Evolutionary conservation across 306 rosid species (phyloP).

Genomic region (Cicer cuneatum): DNA sequence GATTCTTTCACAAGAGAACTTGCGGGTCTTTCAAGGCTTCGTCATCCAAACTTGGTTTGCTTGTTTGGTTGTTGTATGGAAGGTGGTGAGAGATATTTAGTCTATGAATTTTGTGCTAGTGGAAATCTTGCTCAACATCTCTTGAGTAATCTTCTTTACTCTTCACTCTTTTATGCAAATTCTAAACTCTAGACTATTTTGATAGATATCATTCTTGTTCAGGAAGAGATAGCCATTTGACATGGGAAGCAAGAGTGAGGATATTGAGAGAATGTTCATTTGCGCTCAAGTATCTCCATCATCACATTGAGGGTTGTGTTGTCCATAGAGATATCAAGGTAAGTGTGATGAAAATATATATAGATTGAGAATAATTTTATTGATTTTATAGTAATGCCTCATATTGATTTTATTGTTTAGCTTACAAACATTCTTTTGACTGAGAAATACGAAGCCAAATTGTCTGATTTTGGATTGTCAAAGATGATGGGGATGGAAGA

Average conservation of each 20-base stretch:
- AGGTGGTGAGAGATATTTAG: constrained; percentile 69
- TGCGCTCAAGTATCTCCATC: constrained; percentile 83
- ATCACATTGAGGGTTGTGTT: constrained; percentile 75
- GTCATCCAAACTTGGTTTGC: constrained; percentile 81
- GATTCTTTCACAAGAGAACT: constrained; percentile 77
- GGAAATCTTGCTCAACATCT: constrained; percentile 91
- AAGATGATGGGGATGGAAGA: constrained; percentile 77
- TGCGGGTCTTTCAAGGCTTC: constrained; percentile 74
- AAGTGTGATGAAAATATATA: not conserved
- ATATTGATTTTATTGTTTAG: constrained; percentile 45
- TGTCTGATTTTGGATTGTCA: constrained; percentile 90
- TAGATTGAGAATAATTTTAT: not conserved
- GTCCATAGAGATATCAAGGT: constrained; percentile 97
- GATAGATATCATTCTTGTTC: no score
- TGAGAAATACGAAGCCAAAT: constrained; percentile 68
- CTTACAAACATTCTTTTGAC: constrained; percentile 87
- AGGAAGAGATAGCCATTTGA: constrained; percentile 64
- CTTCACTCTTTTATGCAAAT: not conserved
- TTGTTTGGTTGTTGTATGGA: constrained; percentile 78
- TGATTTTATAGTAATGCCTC: not conserved
- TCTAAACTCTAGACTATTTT: no score
- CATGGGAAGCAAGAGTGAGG: constrained; percentile 71
- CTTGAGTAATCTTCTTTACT: constrained; percentile 55
- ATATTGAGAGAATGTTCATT: constrained; percentile 83
- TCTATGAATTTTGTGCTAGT: constrained; percentile 74